phyloP scores from a whole-genome alignment of 805 yeast species.

The Kluyveromyces siamensis region DNA sequence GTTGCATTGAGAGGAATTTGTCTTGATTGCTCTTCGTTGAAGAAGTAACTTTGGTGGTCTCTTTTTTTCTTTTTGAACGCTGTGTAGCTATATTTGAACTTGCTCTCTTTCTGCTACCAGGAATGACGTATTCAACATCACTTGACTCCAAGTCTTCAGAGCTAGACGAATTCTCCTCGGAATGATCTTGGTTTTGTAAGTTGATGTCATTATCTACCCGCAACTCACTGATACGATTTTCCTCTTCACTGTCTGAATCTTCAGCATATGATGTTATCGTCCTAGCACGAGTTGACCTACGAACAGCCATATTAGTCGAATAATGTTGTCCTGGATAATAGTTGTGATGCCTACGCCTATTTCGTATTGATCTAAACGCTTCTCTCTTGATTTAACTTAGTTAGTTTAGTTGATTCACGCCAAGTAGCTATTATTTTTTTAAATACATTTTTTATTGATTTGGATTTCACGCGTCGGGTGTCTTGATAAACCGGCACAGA shows the following conservation, averaged over 20 bases:
- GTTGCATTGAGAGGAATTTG: slow-evolving; percentile 30
- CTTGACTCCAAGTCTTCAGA: slow-evolving; percentile 12
- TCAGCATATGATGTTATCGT: neutral
- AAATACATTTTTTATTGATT: neutral
- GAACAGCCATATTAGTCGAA: neutral
- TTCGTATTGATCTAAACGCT: too few species aligned
- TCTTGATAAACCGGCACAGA: neutral
- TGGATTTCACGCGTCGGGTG: neutral
- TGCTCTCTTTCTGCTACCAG: slow-evolving; percentile 1
- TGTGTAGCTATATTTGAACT: slow-evolving; percentile 1
- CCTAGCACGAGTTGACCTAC: neutral
- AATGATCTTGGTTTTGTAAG: slow-evolving; percentile 6
- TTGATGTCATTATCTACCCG: slow-evolving; percentile 4
- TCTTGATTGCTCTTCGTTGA: slow-evolving; percentile 20
- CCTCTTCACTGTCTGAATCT: slow-evolving; percentile 12
- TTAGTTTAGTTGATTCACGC: neutral
- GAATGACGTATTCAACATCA: slow-evolving; percentile 6
- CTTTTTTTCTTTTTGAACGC: slow-evolving; percentile 4
- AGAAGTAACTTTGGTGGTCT: slow-evolving; percentile 3
- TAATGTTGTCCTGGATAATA: neutral
- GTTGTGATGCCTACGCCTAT: neutral
- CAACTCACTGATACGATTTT: slow-evolving; percentile 8
- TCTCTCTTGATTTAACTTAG: neutral
- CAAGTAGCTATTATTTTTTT: neutral
- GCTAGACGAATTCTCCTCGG: slow-evolving; percentile 14